Conservation (phyloP, 345 rosid genomes). For the Citrus inodora region DNA sequence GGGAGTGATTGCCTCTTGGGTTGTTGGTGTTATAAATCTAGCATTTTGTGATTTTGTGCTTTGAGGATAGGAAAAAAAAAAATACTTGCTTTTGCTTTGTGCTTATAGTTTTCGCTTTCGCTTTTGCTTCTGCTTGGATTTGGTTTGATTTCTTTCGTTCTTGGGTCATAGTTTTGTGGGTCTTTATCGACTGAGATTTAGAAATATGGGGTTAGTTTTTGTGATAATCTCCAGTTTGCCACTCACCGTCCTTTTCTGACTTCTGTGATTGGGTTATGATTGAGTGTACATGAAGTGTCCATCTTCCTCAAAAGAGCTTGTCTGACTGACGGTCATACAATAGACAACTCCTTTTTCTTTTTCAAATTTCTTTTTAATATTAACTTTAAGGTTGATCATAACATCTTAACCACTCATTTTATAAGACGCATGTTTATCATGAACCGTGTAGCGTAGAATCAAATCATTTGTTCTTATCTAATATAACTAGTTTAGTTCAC, state of each 20-base stretch:
- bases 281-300: not conserved
- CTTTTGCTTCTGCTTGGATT: constrained; percentile 12
- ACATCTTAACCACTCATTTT: no score
- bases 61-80: fast-evolving
- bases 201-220: constrained; percentile 16
- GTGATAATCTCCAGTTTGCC: constrained; percentile 29
- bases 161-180: not conserved
- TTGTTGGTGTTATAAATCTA: not conserved
- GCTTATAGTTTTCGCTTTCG: not conserved
- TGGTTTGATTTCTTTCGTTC: not conserved
- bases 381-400: no score
- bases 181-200: not conserved
- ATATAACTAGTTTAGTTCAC: no score
- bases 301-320: not conserved
- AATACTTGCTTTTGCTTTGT: not conserved
- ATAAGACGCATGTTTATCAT: not conserved
- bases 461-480: no score
- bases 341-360: no score
- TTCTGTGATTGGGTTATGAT: not conserved
- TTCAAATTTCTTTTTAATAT: no score
- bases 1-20: not conserved
- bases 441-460: not conserved
- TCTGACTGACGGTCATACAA: not conserved
- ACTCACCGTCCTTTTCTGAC: not conserved
- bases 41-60: not conserved